phyloP scores from a whole-genome alignment of 805 yeast genomes.

The Schwanniomyces occidentalis region DNA sequence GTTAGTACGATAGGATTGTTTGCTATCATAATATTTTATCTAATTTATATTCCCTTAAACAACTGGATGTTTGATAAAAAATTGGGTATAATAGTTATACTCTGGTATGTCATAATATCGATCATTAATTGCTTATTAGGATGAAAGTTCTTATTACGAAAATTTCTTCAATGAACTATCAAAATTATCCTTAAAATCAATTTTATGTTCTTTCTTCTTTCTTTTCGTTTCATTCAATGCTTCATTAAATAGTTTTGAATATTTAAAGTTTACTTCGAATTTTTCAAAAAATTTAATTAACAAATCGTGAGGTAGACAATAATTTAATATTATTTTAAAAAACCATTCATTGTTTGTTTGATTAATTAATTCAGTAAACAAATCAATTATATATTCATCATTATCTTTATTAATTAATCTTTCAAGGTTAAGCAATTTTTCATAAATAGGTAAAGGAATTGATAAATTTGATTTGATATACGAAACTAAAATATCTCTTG shows the following conservation, averaged over 20 bases:
- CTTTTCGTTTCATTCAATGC: not conserved
- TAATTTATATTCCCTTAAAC: constrained; percentile 31
- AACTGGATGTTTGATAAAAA: constrained; percentile 34
- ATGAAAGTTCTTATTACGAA: not conserved
- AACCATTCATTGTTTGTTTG: constrained; percentile 35
- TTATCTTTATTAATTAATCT: constrained; percentile 25
- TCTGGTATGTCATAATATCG: constrained; percentile 22
- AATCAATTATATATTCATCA: constrained; percentile 22
- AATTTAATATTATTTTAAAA: constrained; percentile 32
- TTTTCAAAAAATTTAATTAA: constrained; percentile 23
- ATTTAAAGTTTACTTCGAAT: constrained; percentile 14
- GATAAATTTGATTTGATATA: constrained; percentile 23
- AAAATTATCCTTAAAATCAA: not conserved
- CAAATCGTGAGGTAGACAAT: constrained; percentile 16
- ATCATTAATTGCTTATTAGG: constrained; percentile 16
- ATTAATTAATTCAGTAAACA: constrained; percentile 29
- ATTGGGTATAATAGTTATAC: constrained; percentile 25
- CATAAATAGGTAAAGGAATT: constrained; percentile 36
- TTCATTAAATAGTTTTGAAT: constrained; percentile 5
- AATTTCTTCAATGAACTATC: not conserved
- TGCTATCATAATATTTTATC: constrained; percentile 18
- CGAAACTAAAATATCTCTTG: constrained; percentile 32
- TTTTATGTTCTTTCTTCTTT: not conserved
- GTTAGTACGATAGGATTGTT: constrained; percentile 27
- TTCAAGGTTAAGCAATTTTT: constrained; percentile 46